A percentile compares a stretch with the other conserved stretches of the same genome.
These are phyloP conservation scores for Colletotrichum camelliae DNA, from an alignment of 2,329 filamentous ascomycete species.

Conservation along the genomic window DNA sequence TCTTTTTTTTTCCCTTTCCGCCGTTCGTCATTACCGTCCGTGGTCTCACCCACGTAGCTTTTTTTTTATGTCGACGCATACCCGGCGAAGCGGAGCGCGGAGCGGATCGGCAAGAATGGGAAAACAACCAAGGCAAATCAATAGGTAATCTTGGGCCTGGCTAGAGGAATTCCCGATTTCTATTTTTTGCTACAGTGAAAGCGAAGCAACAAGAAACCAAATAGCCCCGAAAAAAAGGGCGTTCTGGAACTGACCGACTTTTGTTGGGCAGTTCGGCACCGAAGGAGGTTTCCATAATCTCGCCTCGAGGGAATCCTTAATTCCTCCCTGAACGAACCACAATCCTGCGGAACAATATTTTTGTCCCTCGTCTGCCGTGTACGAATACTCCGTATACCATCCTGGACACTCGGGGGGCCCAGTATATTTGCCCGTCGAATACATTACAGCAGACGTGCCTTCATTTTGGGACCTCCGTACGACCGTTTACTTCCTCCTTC, in stretches of 20 bases:
- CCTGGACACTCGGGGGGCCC: neutral
- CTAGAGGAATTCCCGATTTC: neutral
- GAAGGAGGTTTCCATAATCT: neutral
- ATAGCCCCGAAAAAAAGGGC: neutral
- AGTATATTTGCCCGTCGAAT: neutral
- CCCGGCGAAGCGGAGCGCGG: neutral
- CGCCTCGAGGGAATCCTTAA: neutral
- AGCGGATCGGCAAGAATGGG: neutral
- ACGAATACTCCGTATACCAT: neutral
- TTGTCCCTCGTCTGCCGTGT: neutral
- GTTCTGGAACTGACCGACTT: neutral
- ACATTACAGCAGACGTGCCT: neutral
- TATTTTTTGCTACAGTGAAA: neutral
- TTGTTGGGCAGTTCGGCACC: neutral
- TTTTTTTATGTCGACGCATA: neutral
- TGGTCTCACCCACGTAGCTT: neutral
- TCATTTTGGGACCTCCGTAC: neutral
- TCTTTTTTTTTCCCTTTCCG: neutral
- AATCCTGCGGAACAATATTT: neutral
- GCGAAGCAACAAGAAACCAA: neutral
- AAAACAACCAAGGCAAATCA: neutral
- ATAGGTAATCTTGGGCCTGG: neutral
- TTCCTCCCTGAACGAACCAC: neutral
- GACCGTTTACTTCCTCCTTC: neutral
- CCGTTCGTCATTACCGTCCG: neutral